Evolutionary conservation across 2,329 filamentous ascomycete species (phyloP).

Genomic region (Diaporthe citriasiana): DNA sequence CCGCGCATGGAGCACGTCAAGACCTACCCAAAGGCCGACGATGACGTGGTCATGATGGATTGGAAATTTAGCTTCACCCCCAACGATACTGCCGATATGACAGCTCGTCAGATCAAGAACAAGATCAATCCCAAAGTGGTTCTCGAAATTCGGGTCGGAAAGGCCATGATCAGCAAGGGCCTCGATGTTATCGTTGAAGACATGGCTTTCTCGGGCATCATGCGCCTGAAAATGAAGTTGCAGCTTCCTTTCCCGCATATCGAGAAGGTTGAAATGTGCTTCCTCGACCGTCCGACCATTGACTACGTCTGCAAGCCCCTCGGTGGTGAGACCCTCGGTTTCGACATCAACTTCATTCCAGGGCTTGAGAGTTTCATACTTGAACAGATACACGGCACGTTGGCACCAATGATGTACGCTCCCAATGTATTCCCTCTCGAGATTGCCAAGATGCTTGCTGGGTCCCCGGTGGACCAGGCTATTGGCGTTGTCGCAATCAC

Average conservation of each 20-base stretch:
- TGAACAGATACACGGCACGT: conserved; percentile 94
- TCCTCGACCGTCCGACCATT: conserved; percentile 88
- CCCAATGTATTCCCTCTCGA: conserved; percentile 99
- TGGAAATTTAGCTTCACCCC: conserved; percentile 99
- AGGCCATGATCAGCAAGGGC: conserved; percentile 96
- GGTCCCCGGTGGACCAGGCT: conserved; percentile 93
- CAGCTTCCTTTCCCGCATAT: conserved; percentile 97
- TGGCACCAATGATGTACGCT: conserved; percentile 97
- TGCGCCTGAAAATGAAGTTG: conserved; percentile 98
- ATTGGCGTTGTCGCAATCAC: conserved; percentile 94
- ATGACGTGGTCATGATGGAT: conserved; percentile 97
- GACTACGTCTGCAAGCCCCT: conserved; percentile 99
- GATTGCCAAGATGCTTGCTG: conserved; percentile 97
- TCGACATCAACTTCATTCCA: conserved; percentile 99
- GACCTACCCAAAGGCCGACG: conserved; percentile 95
- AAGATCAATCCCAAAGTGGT: conserved; percentile 98
- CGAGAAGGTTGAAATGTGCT: conserved; percentile 94
- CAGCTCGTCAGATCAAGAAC: conserved; percentile 88
- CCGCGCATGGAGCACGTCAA: conserved; percentile 98
- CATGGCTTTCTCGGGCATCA: conserved; percentile 94
- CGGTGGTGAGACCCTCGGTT: conserved; percentile 93
- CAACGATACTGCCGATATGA: conserved; percentile 94
- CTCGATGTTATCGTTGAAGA: conserved; percentile 98
- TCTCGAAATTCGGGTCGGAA: conserved; percentile 93
- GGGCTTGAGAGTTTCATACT: conserved; percentile 94